These are phyloP conservation scores for Microcera coccophila DNA, from an alignment of 2,329 filamentous ascomycete species.

Conservation along the genomic window DNA sequence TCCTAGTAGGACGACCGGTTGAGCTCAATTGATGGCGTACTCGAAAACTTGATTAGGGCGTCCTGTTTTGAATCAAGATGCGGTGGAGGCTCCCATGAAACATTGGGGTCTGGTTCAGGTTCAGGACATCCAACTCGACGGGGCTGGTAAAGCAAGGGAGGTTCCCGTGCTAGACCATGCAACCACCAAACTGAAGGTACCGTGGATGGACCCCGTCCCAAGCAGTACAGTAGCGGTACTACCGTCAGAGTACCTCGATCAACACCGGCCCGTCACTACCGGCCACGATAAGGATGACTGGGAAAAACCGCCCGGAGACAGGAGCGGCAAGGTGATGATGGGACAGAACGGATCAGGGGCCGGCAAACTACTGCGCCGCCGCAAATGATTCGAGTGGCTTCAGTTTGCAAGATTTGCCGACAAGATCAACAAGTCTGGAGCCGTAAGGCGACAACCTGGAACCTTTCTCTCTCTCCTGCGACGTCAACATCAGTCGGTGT, in stretches of 20 bases:
- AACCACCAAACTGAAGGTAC: slow-evolving; percentile 3
- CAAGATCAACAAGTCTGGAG: too few relatives aligned
- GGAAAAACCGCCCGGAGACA: slow-evolving; percentile 22
- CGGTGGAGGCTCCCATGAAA: slow-evolving; percentile 26
- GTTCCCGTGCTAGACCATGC: slow-evolving; percentile 14
- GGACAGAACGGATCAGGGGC: slow-evolving; percentile 23
- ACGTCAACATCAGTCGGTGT: too few relatives aligned
- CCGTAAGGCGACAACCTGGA: too few relatives aligned
- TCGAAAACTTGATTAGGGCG: too few relatives aligned
- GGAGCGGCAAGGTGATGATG: slow-evolving; percentile 26
- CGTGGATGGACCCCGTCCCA: slow-evolving; percentile 6
- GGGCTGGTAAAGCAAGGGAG: slow-evolving; percentile 14
- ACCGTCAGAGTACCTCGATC: too few relatives aligned
- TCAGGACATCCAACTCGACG: slow-evolving; percentile 16
- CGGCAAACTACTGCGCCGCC: not conserved
- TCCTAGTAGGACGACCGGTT: too few relatives aligned
- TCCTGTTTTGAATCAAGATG: not conserved
- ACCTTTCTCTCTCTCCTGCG: too few relatives aligned
- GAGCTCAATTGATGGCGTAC: too few relatives aligned
- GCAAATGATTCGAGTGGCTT: not conserved
- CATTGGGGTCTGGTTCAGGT: slow-evolving; percentile 18
- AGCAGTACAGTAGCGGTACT: slow-evolving; percentile 2
- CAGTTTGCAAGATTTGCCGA: too few relatives aligned
- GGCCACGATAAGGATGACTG: slow-evolving; percentile 14
- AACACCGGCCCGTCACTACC: slow-evolving; percentile 5